Evolutionary conservation across 306 rosid genomes (phyloP).

Genomic region (Sindora glabra): DNA sequence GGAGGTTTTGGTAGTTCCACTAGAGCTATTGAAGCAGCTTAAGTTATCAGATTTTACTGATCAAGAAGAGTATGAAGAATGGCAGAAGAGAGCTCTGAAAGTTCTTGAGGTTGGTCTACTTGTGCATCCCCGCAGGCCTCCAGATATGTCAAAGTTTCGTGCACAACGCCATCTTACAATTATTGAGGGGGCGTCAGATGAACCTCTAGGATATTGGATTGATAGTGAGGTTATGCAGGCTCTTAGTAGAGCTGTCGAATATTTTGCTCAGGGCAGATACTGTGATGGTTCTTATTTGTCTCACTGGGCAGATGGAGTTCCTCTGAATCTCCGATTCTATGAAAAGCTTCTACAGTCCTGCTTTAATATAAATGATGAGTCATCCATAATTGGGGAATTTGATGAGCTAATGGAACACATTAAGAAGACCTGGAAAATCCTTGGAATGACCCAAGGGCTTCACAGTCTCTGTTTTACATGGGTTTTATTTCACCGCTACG

Average conservation of each 20-base stretch:
- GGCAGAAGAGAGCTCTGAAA: constrained; percentile 84
- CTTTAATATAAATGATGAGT: constrained; percentile 71
- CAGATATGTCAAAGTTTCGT: constrained; percentile 64
- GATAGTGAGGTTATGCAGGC: constrained; percentile 89
- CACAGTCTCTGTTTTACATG: constrained; percentile 94
- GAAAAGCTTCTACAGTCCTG: constrained; percentile 80
- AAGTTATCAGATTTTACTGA: constrained; percentile 82
- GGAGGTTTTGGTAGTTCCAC: constrained; percentile 90
- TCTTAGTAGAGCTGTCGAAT: constrained; percentile 82
- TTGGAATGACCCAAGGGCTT: constrained; percentile 72
- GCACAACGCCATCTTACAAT: constrained; percentile 78
- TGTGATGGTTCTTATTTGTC: constrained; percentile 79
- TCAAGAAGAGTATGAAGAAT: constrained; percentile 66
- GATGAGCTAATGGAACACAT: constrained; percentile 96
- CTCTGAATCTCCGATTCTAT: constrained; percentile 81
- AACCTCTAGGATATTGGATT: constrained; percentile 80
- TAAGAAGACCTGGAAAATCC: constrained; percentile 97
- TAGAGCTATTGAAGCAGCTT: constrained; percentile 91
- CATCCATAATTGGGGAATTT: constrained; percentile 73
- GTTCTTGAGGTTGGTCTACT: constrained; percentile 94
- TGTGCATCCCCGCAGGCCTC: constrained; percentile 66
- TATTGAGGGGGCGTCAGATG: constrained; percentile 67
- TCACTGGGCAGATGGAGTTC: constrained; percentile 99
- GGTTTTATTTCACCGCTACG: constrained; percentile 93
- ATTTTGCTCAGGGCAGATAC: constrained; percentile 85